Evolutionary conservation across 1,139 yeast genomes (phyloP).

Genomic region (Trichomonascaceae sp.): DNA sequence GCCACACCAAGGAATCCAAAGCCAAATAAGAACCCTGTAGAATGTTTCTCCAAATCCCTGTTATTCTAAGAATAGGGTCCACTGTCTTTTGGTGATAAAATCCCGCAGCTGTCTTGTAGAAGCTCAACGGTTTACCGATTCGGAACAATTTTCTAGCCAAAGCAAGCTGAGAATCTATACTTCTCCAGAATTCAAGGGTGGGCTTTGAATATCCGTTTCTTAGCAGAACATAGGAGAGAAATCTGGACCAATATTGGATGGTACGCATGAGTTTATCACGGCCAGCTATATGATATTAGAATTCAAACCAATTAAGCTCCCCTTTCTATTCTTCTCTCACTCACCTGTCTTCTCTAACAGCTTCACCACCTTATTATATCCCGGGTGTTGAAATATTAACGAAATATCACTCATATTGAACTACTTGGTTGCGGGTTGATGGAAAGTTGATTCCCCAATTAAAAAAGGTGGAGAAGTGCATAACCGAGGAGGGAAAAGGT

Average conservation of each 20-base stretch:
- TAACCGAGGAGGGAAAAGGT: neutral
- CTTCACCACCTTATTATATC: constrained; percentile 54
- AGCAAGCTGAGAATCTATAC: constrained; percentile 54
- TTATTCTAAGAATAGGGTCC: constrained; percentile 55
- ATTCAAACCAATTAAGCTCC: constrained; percentile 50
- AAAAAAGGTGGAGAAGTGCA: neutral
- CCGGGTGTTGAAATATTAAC: constrained; percentile 49
- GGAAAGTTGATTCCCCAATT: neutral
- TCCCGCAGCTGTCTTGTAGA: constrained; percentile 62
- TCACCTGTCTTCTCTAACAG: constrained; percentile 22
- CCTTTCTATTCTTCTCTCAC: constrained; percentile 2
- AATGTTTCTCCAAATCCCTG: constrained; percentile 61
- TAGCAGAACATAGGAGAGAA: constrained; percentile 56
- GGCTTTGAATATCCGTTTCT: constrained; percentile 54
- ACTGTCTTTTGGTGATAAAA: constrained; percentile 66
- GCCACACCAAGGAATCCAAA: constrained; percentile 67
- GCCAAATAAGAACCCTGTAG: constrained; percentile 71
- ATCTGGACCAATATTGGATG: constrained; percentile 75
- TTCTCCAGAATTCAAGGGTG: constrained; percentile 45
- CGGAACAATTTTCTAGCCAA: constrained; percentile 80
- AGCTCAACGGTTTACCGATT: constrained; percentile 75
- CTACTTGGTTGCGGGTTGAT: neutral
- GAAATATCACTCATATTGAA: constrained; percentile 11
- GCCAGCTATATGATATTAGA: constrained; percentile 40
- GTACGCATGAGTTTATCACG: constrained; percentile 77